Base-by-base conservation (phyloP, 257 asterid genomes). In the Rehmannia glutinosa region DNA sequence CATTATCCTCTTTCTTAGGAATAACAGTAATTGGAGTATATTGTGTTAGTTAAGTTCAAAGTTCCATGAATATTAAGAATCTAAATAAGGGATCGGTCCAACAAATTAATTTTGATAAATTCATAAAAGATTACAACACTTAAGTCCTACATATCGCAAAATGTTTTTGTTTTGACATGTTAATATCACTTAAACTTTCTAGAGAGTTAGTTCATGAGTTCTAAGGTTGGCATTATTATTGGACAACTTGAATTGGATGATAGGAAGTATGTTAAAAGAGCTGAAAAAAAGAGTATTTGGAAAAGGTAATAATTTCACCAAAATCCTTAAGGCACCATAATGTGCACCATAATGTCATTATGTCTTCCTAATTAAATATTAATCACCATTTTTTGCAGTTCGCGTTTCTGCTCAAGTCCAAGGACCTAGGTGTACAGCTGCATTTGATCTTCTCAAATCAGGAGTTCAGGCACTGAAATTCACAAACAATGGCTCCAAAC, bases 371-470 rank as follows among this genome's bases (percentile, higher is more conserved):
- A 46, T 52, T 74, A 46, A 46, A 64, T 58, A 35, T 58, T 71
- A 28, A 55, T 68, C 66, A 36, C 45, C 57, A 58, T 58, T 72
- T 77, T 66, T 73, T 52, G 73, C 91, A 89, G 98, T 87, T 77
- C 72, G 65, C 75, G 75, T 62, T 75, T 77, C 84, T 50, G 72
- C 94, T 69, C 81, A 66, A 79, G 73, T 71, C 73, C 81, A 81
- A 77, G 90, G 88, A 77, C 91, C 87, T 30, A 69, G 64, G 59
- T 78, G 89, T 72, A 75, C 52, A 81, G 96, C 96, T 73, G 90
- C 88, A 69, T 81, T 92, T 73, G 55, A 80, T 57, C 81, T 92
- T 77, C 81, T 77, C 21, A 76, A 81, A 61, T 80, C 95, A 70
- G 72, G 78, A 62, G 83, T 92, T 77, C 86, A 50, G 80, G 84